Conservation (phyloP, 139 green algal genomes). For the Mesotaenium endlicherianum region DNA sequence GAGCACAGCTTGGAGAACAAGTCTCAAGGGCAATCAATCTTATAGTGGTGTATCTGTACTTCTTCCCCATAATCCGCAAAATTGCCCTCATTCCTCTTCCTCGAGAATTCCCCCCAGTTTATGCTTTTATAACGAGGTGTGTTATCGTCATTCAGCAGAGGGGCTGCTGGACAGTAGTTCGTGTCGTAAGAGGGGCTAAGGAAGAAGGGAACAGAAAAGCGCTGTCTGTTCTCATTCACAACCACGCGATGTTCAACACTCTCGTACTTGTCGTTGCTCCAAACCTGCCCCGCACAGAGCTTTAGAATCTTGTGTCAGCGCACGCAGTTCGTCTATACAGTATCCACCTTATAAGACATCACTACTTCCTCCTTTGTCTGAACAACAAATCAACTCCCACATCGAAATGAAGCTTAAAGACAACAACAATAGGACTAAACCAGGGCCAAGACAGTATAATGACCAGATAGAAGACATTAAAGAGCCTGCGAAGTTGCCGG, state of each 20-base stretch:
- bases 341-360: no score
- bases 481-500: no score
- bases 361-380: no score
- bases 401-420: no score
- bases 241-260: constrained; percentile 58
- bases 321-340: no score
- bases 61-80: constrained; percentile 59
- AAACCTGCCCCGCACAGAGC: constrained; percentile 10
- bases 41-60: constrained; percentile 63
- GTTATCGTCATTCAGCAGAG: neutral
- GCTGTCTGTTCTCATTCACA: constrained; percentile 3
- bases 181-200: constrained; percentile 54
- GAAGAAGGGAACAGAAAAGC: constrained; percentile 60
- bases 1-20: no score
- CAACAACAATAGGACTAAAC: no score
- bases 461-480: no score
- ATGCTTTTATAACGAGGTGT: constrained; percentile 50
- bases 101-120: constrained; percentile 55
- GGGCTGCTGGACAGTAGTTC: constrained; percentile 26
- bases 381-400: no score
- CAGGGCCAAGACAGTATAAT: no score
- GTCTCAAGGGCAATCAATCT: neutral
- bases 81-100: constrained; percentile 50
- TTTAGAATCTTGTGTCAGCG: no score
- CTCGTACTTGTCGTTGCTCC: constrained; percentile 49